These are phyloP conservation scores for Drechslerella stenobrocha DNA, from an alignment of 2,329 filamentous ascomycete genomes.

Conservation along the genomic window DNA sequence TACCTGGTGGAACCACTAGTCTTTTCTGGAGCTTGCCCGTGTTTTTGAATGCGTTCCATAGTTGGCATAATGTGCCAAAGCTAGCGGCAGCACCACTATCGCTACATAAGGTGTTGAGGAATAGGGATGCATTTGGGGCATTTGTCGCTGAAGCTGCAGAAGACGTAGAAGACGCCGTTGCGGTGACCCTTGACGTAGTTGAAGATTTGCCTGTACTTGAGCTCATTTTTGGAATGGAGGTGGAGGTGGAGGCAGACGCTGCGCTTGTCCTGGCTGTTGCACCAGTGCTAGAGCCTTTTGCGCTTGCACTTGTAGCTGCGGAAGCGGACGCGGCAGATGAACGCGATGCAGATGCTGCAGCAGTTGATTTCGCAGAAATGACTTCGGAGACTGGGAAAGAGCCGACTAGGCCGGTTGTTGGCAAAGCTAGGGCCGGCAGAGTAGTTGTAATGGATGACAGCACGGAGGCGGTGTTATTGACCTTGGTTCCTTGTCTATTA, in stretches of 20 bases:
- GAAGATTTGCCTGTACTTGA: neutral
- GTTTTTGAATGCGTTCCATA: constrained; percentile 32
- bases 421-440: constrained; percentile 14
- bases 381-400: constrained; percentile 35
- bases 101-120: constrained; percentile 23
- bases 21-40: constrained; percentile 29
- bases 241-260: neutral
- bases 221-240: constrained; percentile 4
- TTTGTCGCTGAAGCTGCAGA: constrained; percentile 6
- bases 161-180: constrained; percentile 12
- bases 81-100: constrained; percentile 16
- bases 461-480: constrained; percentile 13
- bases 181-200: constrained; percentile 1
- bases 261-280: neutral
- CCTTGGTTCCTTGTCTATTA: constrained; percentile 18
- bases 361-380: constrained; percentile 15
- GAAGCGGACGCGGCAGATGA: constrained; percentile 9
- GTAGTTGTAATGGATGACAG: constrained; percentile 22
- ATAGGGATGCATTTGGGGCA: constrained; percentile 13
- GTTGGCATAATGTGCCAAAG: constrained; percentile 26
- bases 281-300: neutral
- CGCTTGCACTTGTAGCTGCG: no score
- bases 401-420: constrained; percentile 18
- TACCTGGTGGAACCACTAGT: constrained; percentile 8
- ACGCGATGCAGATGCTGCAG: constrained; percentile 16